phyloP scores from a whole-genome alignment of 1,284 basidiomycete genomes.

The Grifola frondosa region DNA sequence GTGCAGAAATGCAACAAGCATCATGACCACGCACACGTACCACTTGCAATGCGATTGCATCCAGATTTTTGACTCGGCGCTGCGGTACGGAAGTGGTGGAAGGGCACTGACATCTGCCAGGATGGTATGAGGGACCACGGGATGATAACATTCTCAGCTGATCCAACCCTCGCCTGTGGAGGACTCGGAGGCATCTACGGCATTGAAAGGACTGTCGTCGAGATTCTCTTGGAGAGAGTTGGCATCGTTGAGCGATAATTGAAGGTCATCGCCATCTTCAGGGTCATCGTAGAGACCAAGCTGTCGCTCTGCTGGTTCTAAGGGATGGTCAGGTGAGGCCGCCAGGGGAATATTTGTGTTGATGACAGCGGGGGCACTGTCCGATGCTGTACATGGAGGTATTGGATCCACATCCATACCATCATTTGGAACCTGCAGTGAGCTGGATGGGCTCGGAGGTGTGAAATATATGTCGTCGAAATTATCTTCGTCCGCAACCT shows the following conservation, averaged over 20 bases:
- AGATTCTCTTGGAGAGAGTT: not conserved
- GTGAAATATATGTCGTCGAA: too few relatives aligned
- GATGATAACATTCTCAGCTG: not conserved
- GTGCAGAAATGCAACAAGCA: conserved; percentile 25
- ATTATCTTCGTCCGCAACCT: too few relatives aligned
- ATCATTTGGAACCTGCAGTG: too few relatives aligned
- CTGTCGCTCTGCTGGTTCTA: too few relatives aligned
- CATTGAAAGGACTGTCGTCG: not conserved
- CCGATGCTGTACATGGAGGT: too few relatives aligned
- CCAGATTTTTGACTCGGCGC: not conserved
- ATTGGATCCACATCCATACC: too few relatives aligned
- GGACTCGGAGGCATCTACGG: not conserved
- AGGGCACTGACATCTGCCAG: not conserved
- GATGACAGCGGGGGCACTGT: too few relatives aligned
- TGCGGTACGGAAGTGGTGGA: not conserved
- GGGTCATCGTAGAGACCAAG: conserved; percentile 7
- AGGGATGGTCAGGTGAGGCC: too few relatives aligned
- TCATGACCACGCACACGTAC: conserved; percentile 14
- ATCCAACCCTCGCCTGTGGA: not conserved
- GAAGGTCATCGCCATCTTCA: conserved; percentile 1
- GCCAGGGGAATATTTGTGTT: too few relatives aligned
- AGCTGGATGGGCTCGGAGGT: too few relatives aligned
- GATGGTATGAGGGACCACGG: not conserved
- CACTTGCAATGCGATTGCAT: conserved; percentile 9
- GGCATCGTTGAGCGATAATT: not conserved